These are phyloP conservation scores for Termitomyces sp. DNA, from an alignment of 768 basidiomycete genomes.

Conservation along the genomic window DNA sequence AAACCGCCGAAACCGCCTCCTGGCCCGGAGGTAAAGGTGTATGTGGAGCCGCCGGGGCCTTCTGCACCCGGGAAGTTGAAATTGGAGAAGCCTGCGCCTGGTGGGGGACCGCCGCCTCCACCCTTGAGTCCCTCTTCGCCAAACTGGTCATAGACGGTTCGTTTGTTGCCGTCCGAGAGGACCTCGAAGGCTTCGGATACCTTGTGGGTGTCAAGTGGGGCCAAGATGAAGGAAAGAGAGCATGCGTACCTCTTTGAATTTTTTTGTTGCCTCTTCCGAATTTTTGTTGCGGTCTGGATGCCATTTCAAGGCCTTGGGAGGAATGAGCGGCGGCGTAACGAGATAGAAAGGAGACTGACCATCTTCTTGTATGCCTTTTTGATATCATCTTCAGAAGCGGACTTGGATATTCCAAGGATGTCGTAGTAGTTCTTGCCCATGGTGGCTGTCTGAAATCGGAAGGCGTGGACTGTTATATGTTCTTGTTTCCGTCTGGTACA, in stretches of 20 bases:
- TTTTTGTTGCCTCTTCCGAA: constrained; percentile 79
- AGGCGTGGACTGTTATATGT: constrained; percentile 2
- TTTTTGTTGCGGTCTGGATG: constrained; percentile 91
- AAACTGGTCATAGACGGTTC: constrained; percentile 85
- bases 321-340: constrained; percentile 8
- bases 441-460: not conserved
- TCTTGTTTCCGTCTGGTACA: not conserved
- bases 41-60: constrained; percentile 40
- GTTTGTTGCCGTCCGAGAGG: constrained; percentile 82
- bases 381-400: constrained; percentile 79
- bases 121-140: constrained; percentile 94
- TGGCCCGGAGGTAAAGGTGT: constrained; percentile 49
- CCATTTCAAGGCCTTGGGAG: constrained; percentile 79
- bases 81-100: constrained; percentile 48
- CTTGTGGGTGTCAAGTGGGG: constrained; percentile 29
- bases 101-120: constrained; percentile 49
- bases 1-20: constrained; percentile 53
- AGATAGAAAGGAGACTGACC: constrained; percentile 32
- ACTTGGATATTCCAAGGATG: constrained; percentile 65
- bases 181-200: constrained; percentile 97
- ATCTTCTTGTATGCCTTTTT: constrained; percentile 97
- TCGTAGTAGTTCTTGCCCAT: constrained; percentile 93
- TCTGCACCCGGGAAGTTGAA: constrained; percentile 44
- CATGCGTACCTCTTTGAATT: constrained; percentile 80
- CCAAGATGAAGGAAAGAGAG: not conserved